Evolutionary conservation across 306 rosid species (phyloP).

Genomic region (Cucurbita moschata): DNA sequence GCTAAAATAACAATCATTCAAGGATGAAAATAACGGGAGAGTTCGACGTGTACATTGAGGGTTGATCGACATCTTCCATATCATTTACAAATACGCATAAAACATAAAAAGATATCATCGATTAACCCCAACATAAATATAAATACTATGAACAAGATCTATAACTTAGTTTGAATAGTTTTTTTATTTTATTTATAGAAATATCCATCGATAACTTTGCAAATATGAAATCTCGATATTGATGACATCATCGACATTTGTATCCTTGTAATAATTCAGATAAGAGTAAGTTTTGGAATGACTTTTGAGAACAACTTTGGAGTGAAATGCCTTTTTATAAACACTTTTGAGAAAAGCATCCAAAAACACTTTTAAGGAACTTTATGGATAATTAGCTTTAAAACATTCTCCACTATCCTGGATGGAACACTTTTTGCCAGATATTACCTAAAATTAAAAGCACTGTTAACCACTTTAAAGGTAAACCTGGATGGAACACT

Average conservation of each 20-base stretch:
- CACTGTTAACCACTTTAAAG: neutral
- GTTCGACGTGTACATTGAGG: too few relatives aligned
- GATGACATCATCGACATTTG: neutral
- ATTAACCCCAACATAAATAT: too few relatives aligned
- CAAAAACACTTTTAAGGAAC: neutral
- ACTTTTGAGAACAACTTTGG: neutral
- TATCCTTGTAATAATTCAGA: too few relatives aligned
- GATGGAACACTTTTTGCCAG: neutral
- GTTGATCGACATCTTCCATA: too few relatives aligned
- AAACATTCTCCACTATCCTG: neutral
- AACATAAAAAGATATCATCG: too few relatives aligned
- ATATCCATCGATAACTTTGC: neutral
- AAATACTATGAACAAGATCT: too few relatives aligned
- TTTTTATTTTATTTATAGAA: too few relatives aligned
- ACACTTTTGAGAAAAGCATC: neutral
- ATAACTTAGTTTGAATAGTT: too few relatives aligned
- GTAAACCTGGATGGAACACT: neutral
- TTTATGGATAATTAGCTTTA: neutral
- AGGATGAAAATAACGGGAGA: neutral
- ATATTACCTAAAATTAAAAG: neutral
- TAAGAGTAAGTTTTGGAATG: neutral
- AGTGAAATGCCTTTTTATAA: neutral
- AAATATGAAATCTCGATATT: neutral
- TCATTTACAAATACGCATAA: too few relatives aligned
- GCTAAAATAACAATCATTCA: neutral